Percentiles rank a stretch among this genome's conserved stretches.
Conservation (phyloP, 2,329 filamentous ascomycete genomes). For the Massarina eburnea region DNA sequence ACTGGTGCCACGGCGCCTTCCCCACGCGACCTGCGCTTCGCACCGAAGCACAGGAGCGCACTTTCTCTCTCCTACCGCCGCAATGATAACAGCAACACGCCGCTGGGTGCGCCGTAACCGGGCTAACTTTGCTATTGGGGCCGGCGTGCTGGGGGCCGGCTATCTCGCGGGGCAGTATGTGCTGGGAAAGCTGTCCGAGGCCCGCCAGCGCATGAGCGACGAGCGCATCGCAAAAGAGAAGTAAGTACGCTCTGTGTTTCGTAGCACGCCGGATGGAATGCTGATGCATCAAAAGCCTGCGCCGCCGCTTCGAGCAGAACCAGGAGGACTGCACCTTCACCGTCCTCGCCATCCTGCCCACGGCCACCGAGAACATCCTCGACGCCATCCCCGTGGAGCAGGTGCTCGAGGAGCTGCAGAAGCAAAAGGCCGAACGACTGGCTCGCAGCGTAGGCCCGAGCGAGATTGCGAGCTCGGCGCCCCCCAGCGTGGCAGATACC, state of each 20-base stretch:
- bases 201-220: conserved; percentile 93
- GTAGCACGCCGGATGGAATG: neutral
- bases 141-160: conserved; percentile 82
- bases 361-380: conserved; percentile 85
- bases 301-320: conserved; percentile 96
- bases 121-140: conserved; percentile 83
- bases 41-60: neutral
- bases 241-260: conserved; percentile 53
- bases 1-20: too few species aligned
- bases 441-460: conserved; percentile 60
- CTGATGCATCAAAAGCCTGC: conserved; percentile 63
- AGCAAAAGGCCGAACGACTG: conserved; percentile 79
- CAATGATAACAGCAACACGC: conserved; percentile 73
- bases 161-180: conserved; percentile 95
- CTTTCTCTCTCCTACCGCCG: neutral
- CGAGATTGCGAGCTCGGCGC: conserved; percentile 60
- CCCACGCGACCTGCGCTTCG: neutral
- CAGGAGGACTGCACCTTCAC: conserved; percentile 99
- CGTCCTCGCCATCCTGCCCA: conserved; percentile 90
- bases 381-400: conserved; percentile 87
- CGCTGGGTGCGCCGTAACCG: conserved; percentile 92
- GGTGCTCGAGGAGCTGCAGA: conserved; percentile 89
- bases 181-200: conserved; percentile 85
- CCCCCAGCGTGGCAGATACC: conserved; percentile 64
- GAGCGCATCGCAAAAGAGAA: conserved; percentile 97